A percentile compares a stretch with the other conserved stretches of the same genome.
phyloP scores from a whole-genome alignment of 768 basidiomycete genomes.

The Suillus alpinus region DNA sequence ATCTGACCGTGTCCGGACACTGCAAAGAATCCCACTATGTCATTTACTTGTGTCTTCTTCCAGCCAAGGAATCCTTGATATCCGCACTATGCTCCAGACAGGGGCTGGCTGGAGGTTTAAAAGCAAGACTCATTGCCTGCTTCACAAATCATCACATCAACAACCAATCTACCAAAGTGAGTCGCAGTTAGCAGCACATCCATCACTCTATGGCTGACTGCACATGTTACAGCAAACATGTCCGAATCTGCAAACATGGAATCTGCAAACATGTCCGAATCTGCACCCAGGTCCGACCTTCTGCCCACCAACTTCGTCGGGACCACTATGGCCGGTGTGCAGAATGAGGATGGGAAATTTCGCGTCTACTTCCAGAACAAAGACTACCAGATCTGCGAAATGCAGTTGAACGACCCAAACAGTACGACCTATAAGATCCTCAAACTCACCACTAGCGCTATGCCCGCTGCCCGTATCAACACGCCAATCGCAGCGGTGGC shows the following conservation, averaged over 20 bases:
- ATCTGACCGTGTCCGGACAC: background rate
- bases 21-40: background rate
- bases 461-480: background rate
- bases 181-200: background rate
- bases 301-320: background rate
- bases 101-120: background rate
- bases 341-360: background rate
- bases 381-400: background rate
- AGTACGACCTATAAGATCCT: background rate
- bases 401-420: background rate
- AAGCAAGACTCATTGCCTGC: background rate
- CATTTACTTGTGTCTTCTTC: background rate
- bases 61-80: background rate
- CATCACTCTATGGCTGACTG: no score
- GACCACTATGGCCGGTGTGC: background rate
- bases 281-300: background rate
- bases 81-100: background rate
- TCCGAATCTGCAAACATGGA: background rate
- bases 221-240: background rate
- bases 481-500: background rate
- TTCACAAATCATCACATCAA: background rate
- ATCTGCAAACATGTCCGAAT: background rate
- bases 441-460: background rate
- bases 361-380: background rate
- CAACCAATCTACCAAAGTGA: background rate